A percentile compares a stretch with the other conserved stretches of the same genome.
Conservation (phyloP, 2,329 filamentous ascomycete genomes). For the Aspergillus chevalieri region DNA sequence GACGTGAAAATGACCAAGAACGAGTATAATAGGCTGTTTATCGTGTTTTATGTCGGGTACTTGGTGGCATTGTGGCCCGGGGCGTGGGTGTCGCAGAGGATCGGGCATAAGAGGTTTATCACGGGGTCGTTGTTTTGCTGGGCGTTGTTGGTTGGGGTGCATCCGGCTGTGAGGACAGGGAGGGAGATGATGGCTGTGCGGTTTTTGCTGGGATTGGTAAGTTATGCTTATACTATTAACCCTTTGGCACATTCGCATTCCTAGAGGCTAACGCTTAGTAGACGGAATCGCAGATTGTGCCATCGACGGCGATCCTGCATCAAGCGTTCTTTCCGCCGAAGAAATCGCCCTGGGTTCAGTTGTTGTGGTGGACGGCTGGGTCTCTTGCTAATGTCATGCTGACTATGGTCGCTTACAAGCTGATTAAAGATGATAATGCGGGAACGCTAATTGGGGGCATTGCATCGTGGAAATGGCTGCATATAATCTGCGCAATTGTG, state of each 20-base stretch:
- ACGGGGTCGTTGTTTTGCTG: slow-evolving; percentile 5
- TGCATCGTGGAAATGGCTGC: slow-evolving; percentile 7
- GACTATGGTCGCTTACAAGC: slow-evolving; percentile 23
- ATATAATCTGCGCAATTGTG: slow-evolving; percentile 4
- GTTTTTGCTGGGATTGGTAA: slow-evolving; percentile 6
- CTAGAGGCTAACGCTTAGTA: neutral
- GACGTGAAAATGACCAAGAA: slow-evolving; percentile 7
- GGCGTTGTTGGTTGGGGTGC: slow-evolving; percentile 3
- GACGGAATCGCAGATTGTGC: slow-evolving; percentile 23
- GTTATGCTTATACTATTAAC: neutral
- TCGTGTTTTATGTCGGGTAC: slow-evolving; percentile 9
- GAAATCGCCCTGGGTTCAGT: slow-evolving; percentile 23
- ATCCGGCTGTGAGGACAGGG: slow-evolving; percentile 4
- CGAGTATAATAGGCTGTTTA: slow-evolving; percentile 7
- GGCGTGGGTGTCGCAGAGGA: slow-evolving; percentile 5
- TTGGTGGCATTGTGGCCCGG: slow-evolving; percentile 7
- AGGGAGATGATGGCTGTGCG: slow-evolving; percentile 7
- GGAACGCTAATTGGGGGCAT: slow-evolving; percentile 3
- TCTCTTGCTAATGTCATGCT: slow-evolving; percentile 22
- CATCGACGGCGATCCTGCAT: slow-evolving; percentile 22
- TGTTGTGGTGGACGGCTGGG: slow-evolving; percentile 24
- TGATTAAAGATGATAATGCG: slow-evolving; percentile 8
- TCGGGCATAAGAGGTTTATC: slow-evolving; percentile 6
- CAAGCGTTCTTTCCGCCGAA: slow-evolving; percentile 24
- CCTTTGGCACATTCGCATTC: too few species aligned